phyloP scores from a whole-genome alignment of 2,329 filamentous ascomycete species.

The Fusarium miscanthi region DNA sequence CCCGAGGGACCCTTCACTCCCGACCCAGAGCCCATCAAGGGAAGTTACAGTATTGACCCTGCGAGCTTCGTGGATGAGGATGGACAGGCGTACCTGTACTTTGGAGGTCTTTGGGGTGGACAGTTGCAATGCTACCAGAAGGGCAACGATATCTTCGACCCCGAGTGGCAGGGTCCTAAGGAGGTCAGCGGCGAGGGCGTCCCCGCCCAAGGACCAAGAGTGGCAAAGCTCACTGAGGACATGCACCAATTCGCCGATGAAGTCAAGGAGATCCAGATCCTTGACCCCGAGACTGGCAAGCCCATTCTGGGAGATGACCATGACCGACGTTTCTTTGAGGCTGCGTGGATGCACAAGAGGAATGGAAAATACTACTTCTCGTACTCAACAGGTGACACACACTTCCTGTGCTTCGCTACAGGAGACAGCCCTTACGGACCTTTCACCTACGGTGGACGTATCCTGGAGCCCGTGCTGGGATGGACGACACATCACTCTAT shows the following conservation, averaged over 20 bases:
- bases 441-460: conserved; percentile 76
- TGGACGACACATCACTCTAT: conserved; percentile 88
- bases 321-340: conserved; percentile 81
- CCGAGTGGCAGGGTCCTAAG: conserved; percentile 63
- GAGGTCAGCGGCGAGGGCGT: conserved; percentile 69
- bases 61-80: conserved; percentile 75
- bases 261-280: conserved; percentile 71
- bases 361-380: conserved; percentile 78
- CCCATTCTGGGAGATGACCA: conserved; percentile 75
- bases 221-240: conserved; percentile 70
- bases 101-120: conserved; percentile 83
- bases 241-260: conserved; percentile 71
- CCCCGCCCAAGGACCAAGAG: conserved; percentile 72
- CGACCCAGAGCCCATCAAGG: conserved; percentile 72
- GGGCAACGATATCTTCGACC: conserved; percentile 66
- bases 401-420: conserved; percentile 77
- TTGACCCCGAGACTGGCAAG: conserved; percentile 69
- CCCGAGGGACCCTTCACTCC: conserved; percentile 78
- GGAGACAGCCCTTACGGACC: conserved; percentile 74
- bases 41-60: conserved; percentile 81
- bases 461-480: conserved; percentile 80
- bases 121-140: conserved; percentile 80
- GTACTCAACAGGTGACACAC: conserved; percentile 82
- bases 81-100: conserved; percentile 64
- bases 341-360: conserved; percentile 82